Evolutionary conservation across 2,329 filamentous ascomycete genomes (phyloP).

Genomic region (Penicillium italicum): DNA sequence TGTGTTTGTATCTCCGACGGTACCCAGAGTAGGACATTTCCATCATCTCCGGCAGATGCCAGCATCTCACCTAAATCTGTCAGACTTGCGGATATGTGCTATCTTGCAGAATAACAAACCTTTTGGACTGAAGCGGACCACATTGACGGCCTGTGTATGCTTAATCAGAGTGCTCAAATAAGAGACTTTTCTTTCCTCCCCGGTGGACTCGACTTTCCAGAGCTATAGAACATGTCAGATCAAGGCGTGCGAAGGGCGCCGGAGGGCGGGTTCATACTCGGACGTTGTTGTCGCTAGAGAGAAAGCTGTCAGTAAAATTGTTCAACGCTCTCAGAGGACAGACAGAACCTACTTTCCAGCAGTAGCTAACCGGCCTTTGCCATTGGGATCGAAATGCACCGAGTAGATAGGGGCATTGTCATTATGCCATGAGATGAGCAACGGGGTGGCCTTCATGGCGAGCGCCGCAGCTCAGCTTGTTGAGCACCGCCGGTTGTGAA

Average conservation of each 20-base stretch:
- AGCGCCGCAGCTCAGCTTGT: conserved; percentile 28
- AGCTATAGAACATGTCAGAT: conserved; percentile 56
- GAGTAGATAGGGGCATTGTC: conserved; percentile 97
- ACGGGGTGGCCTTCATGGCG: conserved; percentile 88
- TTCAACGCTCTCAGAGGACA: not conserved
- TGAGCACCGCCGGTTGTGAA: conserved; percentile 3
- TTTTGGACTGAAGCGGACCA: conserved; percentile 91
- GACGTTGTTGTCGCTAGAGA: conserved; percentile 76
- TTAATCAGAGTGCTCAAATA: conserved; percentile 90
- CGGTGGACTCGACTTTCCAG: conserved; percentile 83
- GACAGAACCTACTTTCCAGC: conserved; percentile 63
- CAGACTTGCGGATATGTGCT: conserved; percentile 17
- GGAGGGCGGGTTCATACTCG: conserved; percentile 57
- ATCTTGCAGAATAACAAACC: conserved; percentile 51
- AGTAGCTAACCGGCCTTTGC: conserved; percentile 87
- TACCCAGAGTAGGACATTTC: conserved; percentile 95
- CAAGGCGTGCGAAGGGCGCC: conserved; percentile 17
- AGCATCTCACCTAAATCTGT: conserved; percentile 72
- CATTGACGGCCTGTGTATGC: conserved; percentile 96
- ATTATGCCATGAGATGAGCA: conserved; percentile 99
- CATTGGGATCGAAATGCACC: conserved; percentile 89
- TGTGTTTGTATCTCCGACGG: conserved; percentile 71
- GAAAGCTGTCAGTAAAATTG: conserved; percentile 13
- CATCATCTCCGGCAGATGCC: conserved; percentile 93
- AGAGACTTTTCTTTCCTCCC: conserved; percentile 81